These are phyloP conservation scores for Akebia trifoliata DNA, from an alignment of 164 flowering plant genomes.

Conservation along the genomic window DNA sequence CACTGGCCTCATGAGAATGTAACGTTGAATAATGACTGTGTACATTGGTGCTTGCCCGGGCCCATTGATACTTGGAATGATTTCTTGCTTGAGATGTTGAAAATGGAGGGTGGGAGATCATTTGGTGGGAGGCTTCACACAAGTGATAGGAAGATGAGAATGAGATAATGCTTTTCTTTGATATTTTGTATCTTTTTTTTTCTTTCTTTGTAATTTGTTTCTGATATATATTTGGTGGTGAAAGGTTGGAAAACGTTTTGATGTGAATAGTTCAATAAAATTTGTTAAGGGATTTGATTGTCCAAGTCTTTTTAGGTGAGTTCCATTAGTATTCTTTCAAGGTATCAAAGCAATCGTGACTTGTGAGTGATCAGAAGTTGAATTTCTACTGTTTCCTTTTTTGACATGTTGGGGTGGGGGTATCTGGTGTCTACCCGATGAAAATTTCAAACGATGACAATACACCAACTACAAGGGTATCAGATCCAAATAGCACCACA, in stretches of 20 bases:
- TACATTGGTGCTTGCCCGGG: conserved; percentile 49
- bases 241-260: no score
- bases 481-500: conserved; percentile 3
- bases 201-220: background rate
- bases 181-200: no score
- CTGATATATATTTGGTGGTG: no score
- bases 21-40: conserved; percentile 29
- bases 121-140: background rate
- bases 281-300: no score
- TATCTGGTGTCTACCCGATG: conserved; percentile 6
- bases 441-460: background rate
- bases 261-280: no score
- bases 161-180: background rate
- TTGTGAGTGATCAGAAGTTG: no score
- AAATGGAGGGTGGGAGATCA: conserved; percentile 15
- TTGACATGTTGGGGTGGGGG: conserved; percentile 4
- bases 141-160: background rate
- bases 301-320: no score
- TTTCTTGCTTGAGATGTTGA: conserved; percentile 37
- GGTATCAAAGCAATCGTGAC: no score
- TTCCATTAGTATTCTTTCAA: no score
- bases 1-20: conserved; percentile 27
- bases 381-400: no score
- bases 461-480: conserved; percentile 9
- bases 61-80: conserved; percentile 41